Evolutionary conservation across 257 asterid genomes (phyloP), one percentile per base, ranked within the genome.

Genomic region (Marsdenia floribunda): DNA sequence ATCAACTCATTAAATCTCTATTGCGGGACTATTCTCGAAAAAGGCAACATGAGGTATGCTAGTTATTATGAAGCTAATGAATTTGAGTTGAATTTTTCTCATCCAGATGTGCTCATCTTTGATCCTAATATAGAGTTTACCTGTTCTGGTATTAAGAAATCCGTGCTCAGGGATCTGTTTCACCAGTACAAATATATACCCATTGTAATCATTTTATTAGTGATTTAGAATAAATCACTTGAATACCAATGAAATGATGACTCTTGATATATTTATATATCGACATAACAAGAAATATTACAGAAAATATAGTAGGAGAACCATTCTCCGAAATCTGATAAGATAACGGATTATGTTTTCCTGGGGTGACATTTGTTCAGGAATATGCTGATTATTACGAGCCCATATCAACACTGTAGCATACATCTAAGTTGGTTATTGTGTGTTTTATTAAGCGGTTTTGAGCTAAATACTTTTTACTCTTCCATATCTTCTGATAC

Each of bases 11-110:
- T 42, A 95, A 88, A 77, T 87, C 88, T 65, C 83, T 95, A 61
- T 59, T 92, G 79, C 92, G 94, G 19, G 96, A 92, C 86, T 92
- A 73, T 73, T 83, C 96, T 59, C 85, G 86, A 65, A 95, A 88
- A 65, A 82, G 76, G 75, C 93, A 88, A 26, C 99, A 83, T 53
- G 87, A 92, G 98, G 98, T 95, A 89, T n/a, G 76, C 37, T 1
- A 63, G 44, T 47, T 19, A 33, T 19, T 49, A 0, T 1, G 7
- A 52, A 68, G 24, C 50, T 21, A 9, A 18, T 19, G 49, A 46
- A n/a, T n/a, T n/a, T n/a, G n/a, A n/a, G n/a, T n/a, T n/a, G n/a
- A n/a, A n/a, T n/a, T n/a, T n/a, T n/a, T n/a, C n/a, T n/a, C n/a
- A n/a, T n/a, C n/a, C n/a, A n/a, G n/a, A n/a, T n/a, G n/a, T n/a